These are phyloP conservation scores for Sporisorium reilianum DNA, from an alignment of 1,284 basidiomycete genomes.

Conservation along the genomic window DNA sequence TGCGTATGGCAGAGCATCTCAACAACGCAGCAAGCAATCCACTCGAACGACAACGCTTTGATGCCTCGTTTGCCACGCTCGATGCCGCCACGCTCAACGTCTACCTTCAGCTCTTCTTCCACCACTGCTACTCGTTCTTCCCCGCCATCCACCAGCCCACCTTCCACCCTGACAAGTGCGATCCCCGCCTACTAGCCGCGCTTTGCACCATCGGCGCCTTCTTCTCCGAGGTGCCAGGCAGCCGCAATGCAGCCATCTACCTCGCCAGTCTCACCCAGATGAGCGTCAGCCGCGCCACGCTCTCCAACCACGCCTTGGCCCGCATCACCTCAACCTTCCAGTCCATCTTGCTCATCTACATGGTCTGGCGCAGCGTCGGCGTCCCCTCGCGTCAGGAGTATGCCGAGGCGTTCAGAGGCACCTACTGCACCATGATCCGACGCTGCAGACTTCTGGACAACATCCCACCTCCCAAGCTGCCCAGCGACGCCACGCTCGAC, in stretches of 20 bases:
- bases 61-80: constrained; percentile 23
- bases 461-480: constrained; percentile 18
- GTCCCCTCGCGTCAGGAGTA: constrained; percentile 25
- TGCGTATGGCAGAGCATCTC: constrained; percentile 20
- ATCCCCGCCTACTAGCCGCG: constrained; percentile 25
- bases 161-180: constrained; percentile 29
- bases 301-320: constrained; percentile 10
- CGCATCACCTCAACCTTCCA: constrained; percentile 26
- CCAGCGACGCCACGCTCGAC: constrained; percentile 10
- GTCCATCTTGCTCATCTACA: constrained; percentile 16
- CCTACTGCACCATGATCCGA: constrained; percentile 28
- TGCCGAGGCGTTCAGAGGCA: constrained; percentile 23
- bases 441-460: constrained; percentile 25
- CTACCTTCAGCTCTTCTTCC: constrained; percentile 40
- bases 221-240: constrained; percentile 29
- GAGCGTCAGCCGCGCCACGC: constrained; percentile 14
- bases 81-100: constrained; percentile 24
- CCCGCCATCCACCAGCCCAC: constrained; percentile 38
- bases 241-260: constrained; percentile 20
- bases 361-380: constrained; percentile 30
- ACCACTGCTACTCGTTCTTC: constrained; percentile 27
- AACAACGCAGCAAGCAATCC: constrained; percentile 9
- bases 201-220: constrained; percentile 26
- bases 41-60: constrained; percentile 17
- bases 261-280: constrained; percentile 19